These are phyloP conservation scores for Phytophthora pinifolia DNA, from an alignment of 352 stramenopile genomes.

Conservation along the genomic window DNA sequence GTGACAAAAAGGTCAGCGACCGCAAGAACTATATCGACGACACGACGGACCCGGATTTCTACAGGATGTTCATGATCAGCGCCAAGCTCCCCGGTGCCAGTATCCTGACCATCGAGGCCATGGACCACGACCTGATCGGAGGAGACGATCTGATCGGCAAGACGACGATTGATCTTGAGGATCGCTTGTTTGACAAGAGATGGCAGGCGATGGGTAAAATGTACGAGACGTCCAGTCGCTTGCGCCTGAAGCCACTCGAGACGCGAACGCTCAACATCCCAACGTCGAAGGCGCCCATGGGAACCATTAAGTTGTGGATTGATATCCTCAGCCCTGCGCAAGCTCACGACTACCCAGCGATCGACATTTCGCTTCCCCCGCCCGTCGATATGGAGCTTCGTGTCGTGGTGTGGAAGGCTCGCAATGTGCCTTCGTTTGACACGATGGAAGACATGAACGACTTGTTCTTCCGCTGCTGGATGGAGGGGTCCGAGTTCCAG, in stretches of 20 bases:
- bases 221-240: constrained; percentile 73
- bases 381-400: constrained; percentile 90
- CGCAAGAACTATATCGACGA: constrained; percentile 91
- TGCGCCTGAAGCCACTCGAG: constrained; percentile 76
- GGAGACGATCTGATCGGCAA: constrained; percentile 91
- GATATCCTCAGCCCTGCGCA: constrained; percentile 88
- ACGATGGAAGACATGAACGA: constrained; percentile 92
- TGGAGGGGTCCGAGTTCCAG: constrained; percentile 79
- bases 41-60: constrained; percentile 89
- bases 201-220: constrained; percentile 89
- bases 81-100: constrained; percentile 84
- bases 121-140: constrained; percentile 91
- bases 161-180: constrained; percentile 93
- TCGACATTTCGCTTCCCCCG: constrained; percentile 86
- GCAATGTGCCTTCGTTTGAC: constrained; percentile 88
- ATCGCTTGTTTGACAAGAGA: constrained; percentile 89
- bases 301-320: constrained; percentile 87
- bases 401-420: constrained; percentile 92
- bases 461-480: constrained; percentile 90
- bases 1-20: constrained; percentile 87
- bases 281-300: constrained; percentile 83
- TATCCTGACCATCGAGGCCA: constrained; percentile 86
- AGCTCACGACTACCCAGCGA: constrained; percentile 72
- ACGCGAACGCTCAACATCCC: constrained; percentile 85
- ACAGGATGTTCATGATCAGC: constrained; percentile 89